A percentile compares a stretch with the other conserved stretches of the same genome.
Conservation (phyloP, 805 yeast species). For the Aciculoconidium aculeatum region DNA sequence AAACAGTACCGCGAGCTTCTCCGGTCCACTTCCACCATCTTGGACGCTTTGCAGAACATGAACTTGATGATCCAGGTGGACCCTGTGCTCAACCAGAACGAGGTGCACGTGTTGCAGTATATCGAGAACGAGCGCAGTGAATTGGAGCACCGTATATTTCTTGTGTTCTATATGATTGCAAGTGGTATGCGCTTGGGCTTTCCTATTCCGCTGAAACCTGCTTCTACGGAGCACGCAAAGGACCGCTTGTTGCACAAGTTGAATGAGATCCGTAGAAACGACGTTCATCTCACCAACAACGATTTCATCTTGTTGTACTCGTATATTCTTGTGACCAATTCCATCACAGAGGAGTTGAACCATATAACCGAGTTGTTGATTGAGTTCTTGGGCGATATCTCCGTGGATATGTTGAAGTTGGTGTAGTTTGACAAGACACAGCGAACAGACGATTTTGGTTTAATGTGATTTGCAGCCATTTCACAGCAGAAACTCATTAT, state of each 20-base stretch:
- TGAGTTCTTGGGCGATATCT: slow-evolving; percentile 58
- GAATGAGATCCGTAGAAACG: slow-evolving; percentile 45
- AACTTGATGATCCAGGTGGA: slow-evolving; percentile 63
- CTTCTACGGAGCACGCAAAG: slow-evolving; percentile 69
- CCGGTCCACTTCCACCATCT: slow-evolving; percentile 52
- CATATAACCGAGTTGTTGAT: slow-evolving; percentile 49
- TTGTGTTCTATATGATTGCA: slow-evolving; percentile 73
- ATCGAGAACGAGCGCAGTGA: slow-evolving; percentile 58
- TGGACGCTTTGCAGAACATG: slow-evolving; percentile 73
- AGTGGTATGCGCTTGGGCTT: slow-evolving; percentile 70
- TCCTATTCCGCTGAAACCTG: slow-evolving; percentile 73
- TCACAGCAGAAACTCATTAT: too few species aligned
- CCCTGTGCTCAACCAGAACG: slow-evolving; percentile 46
- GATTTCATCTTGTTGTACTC: slow-evolving; percentile 76
- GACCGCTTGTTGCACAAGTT: slow-evolving; percentile 63
- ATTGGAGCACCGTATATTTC: slow-evolving; percentile 63
- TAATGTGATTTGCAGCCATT: too few species aligned
- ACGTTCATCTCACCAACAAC: slow-evolving; percentile 45
- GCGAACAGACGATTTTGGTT: too few species aligned
- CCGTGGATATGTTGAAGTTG: slow-evolving; percentile 54
- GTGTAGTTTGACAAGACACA: slow-evolving; percentile 17
- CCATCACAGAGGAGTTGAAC: slow-evolving; percentile 60
- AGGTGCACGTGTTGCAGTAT: slow-evolving; percentile 48
- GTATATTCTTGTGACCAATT: slow-evolving; percentile 64
- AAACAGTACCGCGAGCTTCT: slow-evolving; percentile 47